Conservation (phyloP, 208 protist genomes). For the Blechomonas ayalai region DNA sequence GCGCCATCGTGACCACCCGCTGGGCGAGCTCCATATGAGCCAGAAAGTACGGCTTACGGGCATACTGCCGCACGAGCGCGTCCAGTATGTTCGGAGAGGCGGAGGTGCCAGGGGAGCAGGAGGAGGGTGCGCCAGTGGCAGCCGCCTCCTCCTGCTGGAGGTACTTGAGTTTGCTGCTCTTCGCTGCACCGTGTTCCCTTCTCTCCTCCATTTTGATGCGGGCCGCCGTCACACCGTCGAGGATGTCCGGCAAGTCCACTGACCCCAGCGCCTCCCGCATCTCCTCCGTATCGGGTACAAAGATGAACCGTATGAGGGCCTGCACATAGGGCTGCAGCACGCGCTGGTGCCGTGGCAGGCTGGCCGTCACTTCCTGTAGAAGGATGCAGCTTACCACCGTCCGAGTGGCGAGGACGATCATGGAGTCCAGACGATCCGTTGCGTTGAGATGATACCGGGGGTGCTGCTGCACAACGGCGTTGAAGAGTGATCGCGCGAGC, state of each 20-base stretch:
- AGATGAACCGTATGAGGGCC: constrained; percentile 56
- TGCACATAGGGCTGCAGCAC: constrained; percentile 43
- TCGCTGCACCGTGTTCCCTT: not conserved
- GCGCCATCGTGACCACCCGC: constrained; percentile 25
- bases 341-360: constrained; percentile 48
- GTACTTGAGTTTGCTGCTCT: not conserved
- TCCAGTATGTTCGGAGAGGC: no score
- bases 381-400: constrained; percentile 44
- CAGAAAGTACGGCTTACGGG: constrained; percentile 63
- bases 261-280: constrained; percentile 23
- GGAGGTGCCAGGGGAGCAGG: constrained; percentile 1
- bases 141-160: not conserved
- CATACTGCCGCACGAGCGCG: constrained; percentile 42
- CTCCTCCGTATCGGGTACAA: constrained; percentile 44
- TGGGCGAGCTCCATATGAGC: constrained; percentile 53
- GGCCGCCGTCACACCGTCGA: constrained; percentile 4
- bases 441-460: constrained; percentile 1
- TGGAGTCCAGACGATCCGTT: constrained; percentile 9
- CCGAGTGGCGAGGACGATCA: constrained; percentile 32
- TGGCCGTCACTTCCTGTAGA: constrained; percentile 31
- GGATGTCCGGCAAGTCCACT: constrained; percentile 6
- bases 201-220: not conserved
- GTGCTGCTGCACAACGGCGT: constrained; percentile 6
- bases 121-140: not conserved
- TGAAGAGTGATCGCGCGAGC: constrained; percentile 6